Evolutionary conservation across 2,329 filamentous ascomycete species (phyloP), one percentile per base, ranked within the genome.

Genomic region (Cordyceps javanica): DNA sequence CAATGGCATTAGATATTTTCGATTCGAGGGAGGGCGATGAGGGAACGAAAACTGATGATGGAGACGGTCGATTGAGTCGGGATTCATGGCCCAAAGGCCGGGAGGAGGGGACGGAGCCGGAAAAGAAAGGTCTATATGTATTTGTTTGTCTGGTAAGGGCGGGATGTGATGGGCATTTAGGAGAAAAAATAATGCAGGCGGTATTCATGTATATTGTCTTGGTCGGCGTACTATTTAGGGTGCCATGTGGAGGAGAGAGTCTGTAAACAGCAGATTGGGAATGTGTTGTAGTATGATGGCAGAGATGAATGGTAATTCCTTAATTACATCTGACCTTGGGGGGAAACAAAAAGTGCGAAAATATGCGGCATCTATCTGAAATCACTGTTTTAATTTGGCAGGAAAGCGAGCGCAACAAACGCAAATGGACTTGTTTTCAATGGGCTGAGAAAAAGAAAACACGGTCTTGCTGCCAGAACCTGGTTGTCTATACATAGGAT

Each of bases 401-500:
- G 3, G 26, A 30, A 23, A 8, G 16, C 2, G 7, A 54, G 8
- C 1, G n/a, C 3, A 44, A 45, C 9, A 26, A 25, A 45, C 44
- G 16, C 34, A 26, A 54, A 45, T 44, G 21, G 14, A 21, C n/a
- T 55, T 48, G 36, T 46, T 48, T 55, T 46, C 21, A 55, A 48
- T 23, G 19, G 53, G 16, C 39, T 39, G 42, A 48, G 42, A 55
- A 55, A 55, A 55, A 55, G 32, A 54, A 39, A n/a, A 14, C 30
- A 21, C 32, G 11, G 23, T 30, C 23, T 23, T n/a, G 21, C 7
- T 6, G 8, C n/a, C 28, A 48, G 10, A 19, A 67, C 63, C 65
- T 61, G 61, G 66, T 67, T 55, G 42, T 59, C 68, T 69, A 69
- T 70, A 70, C 66, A 68, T 70, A 68, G 64, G 66, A 65, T 70